These are phyloP conservation scores for Russula compacta DNA, from an alignment of 768 basidiomycete species.

Conservation along the genomic window DNA sequence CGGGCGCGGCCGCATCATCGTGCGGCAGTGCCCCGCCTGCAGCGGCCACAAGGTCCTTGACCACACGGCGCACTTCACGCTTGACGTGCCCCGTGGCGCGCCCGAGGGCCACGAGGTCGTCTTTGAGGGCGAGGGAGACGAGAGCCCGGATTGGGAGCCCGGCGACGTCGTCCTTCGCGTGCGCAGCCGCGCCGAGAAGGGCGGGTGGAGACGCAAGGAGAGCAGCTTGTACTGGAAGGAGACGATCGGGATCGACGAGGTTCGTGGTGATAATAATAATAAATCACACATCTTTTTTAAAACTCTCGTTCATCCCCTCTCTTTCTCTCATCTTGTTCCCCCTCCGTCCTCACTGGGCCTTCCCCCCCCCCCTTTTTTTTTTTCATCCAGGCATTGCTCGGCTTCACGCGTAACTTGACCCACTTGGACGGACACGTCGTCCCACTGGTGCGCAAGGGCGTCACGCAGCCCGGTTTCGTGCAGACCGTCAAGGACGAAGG, in stretches of 20 bases:
- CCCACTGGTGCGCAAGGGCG: slow-evolving; percentile 57
- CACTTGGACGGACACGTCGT: slow-evolving; percentile 86
- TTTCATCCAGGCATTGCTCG: slow-evolving; percentile 70
- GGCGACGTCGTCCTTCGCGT: slow-evolving; percentile 89
- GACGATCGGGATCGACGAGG: slow-evolving; percentile 87
- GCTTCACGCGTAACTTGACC: slow-evolving; percentile 87
- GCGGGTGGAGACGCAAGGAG: slow-evolving; percentile 86
- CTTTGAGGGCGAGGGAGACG: slow-evolving; percentile 95
- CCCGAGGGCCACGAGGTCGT: slow-evolving; percentile 90
- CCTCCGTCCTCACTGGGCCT: background rate
- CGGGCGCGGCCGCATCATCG: slow-evolving; percentile 76
- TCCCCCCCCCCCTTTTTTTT: background rate
- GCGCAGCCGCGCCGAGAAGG: slow-evolving; percentile 64
- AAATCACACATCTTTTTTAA: too few species aligned
- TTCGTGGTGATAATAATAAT: slow-evolving; percentile 23
- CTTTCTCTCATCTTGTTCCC: background rate
- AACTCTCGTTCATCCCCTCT: background rate
- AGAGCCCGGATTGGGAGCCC: slow-evolving; percentile 91
- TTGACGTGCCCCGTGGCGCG: slow-evolving; percentile 81
- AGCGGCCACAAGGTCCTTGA: slow-evolving; percentile 73
- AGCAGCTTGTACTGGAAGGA: slow-evolving; percentile 87
- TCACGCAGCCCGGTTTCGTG: slow-evolving; percentile 92
- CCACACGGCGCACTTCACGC: slow-evolving; percentile 69
- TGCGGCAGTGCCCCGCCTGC: slow-evolving; percentile 74
- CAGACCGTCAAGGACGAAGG: slow-evolving; percentile 83